Base-by-base conservation (phyloP, 768 basidiomycete genomes). In the Pisolithus albus region DNA sequence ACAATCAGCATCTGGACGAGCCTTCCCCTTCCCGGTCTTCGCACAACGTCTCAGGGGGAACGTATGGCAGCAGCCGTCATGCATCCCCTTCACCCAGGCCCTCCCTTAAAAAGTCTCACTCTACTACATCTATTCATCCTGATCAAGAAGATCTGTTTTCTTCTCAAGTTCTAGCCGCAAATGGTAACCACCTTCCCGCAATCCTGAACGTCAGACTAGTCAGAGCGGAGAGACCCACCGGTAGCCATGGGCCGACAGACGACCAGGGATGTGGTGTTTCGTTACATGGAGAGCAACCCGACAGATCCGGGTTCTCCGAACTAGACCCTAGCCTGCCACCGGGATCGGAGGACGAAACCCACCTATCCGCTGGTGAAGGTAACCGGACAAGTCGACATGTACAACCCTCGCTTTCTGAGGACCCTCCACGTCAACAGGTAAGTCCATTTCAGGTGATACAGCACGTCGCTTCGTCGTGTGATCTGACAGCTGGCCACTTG, bases 31-130 rank as follows among this genome's bases (percentile, higher is more conserved):
- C 57, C 36, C 63, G 57, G 1, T 64, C 65, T 48, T 62, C 64
- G 24, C 68, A 69, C 42, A 68, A 69, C 52, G 58, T 67, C 36
- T 74, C 72, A 16, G 64, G 64, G 3, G 63, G 57, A n/a, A 68
- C 65, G 1, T 43, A 53, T 4, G 13, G 47, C n/a, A 52, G 52
- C 24, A 63, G 63, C 45, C 63, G 59, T 4, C 49, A 50, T 0
- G 36, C 55, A 1, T 68, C 65, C 0, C 56, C 55, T 5, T 61
- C 65, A 2, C 65, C 65, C 0, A 39, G 15, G 18, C 54, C 53
- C 26, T 49, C 59, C 0, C 50, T 58, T 11, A 64, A 61, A 46
- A 59, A 58, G 49, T 58, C 61, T 2, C 32, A 52, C 13, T 66
- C 65, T 8, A 49, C 46, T 15, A n/a, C 55, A 8, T 66, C 66